Evolutionary conservation across 129 eudicot genomes (phyloP).

Genomic region (carrot (Daucus carota)): DNA sequence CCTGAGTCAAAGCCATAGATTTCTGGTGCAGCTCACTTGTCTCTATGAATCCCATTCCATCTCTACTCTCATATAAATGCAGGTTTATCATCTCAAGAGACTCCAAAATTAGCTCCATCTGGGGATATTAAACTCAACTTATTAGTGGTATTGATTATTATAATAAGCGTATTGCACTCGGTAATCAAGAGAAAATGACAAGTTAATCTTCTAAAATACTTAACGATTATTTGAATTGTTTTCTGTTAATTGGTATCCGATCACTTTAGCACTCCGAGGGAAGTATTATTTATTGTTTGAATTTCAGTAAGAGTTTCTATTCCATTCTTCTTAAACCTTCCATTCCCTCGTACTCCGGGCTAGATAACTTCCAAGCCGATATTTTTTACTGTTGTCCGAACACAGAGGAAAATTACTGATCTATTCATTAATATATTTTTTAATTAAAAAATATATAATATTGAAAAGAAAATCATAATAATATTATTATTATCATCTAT

Average conservation of each 20-base stretch:
- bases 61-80: conserved; percentile 10
- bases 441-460: too few relatives aligned
- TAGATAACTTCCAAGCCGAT: background rate
- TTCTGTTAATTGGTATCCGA: background rate
- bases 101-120: conserved; percentile 27
- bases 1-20: conserved; percentile 47
- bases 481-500: too few relatives aligned
- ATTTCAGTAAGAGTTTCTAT: conserved; percentile 7
- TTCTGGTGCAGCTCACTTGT: conserved; percentile 5
- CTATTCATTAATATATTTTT: too few relatives aligned
- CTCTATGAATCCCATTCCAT: conserved; percentile 4
- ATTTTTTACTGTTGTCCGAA: too few relatives aligned
- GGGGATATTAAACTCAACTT: conserved; percentile 21
- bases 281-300: background rate
- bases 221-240: conserved; percentile 1
- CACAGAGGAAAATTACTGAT: too few relatives aligned
- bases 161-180: background rate
- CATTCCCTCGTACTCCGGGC: background rate
- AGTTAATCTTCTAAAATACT: conserved; percentile 3
- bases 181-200: conserved; percentile 13
- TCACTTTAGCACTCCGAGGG: background rate
- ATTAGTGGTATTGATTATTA: conserved; percentile 14
- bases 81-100: conserved; percentile 60
- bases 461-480: too few relatives aligned
- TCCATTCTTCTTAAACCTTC: conserved; percentile 14